A percentile compares a stretch with the other conserved stretches of the same genome.
Conservation (phyloP, 495 filamentous ascomycete genomes). For the Xylaria longipes region DNA sequence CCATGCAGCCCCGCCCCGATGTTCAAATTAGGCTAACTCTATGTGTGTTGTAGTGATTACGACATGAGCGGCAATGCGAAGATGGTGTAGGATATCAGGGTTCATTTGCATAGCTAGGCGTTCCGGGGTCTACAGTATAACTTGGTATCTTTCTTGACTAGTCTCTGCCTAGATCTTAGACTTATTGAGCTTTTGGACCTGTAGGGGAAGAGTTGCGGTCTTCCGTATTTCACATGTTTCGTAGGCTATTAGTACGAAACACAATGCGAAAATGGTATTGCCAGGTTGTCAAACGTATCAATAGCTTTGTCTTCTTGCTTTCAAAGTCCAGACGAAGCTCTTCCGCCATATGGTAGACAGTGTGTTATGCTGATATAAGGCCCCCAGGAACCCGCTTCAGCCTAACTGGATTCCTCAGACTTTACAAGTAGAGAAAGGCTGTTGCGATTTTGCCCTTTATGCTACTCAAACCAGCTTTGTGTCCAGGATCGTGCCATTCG, state of each 20-base stretch:
- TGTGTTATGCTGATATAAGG: background rate
- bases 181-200: background rate
- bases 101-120: background rate
- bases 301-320: background rate
- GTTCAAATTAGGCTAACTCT: background rate
- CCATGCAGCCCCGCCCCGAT: background rate
- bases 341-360: background rate
- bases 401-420: too few species aligned
- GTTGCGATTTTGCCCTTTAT: too few species aligned
- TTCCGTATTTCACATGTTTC: background rate
- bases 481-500: too few species aligned
- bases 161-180: background rate
- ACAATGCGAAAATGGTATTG: background rate
- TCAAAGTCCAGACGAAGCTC: background rate
- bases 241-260: background rate
- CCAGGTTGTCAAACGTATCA: background rate
- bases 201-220: background rate
- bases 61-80: background rate
- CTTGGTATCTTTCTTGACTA: background rate
- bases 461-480: too few species aligned
- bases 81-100: background rate
- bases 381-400: too few species aligned
- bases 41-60: conserved; percentile 10
- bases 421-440: too few species aligned
- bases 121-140: background rate